Evolutionary conservation across 495 filamentous ascomycete species (phyloP).

Genomic region (Lepidopterella palustris): DNA sequence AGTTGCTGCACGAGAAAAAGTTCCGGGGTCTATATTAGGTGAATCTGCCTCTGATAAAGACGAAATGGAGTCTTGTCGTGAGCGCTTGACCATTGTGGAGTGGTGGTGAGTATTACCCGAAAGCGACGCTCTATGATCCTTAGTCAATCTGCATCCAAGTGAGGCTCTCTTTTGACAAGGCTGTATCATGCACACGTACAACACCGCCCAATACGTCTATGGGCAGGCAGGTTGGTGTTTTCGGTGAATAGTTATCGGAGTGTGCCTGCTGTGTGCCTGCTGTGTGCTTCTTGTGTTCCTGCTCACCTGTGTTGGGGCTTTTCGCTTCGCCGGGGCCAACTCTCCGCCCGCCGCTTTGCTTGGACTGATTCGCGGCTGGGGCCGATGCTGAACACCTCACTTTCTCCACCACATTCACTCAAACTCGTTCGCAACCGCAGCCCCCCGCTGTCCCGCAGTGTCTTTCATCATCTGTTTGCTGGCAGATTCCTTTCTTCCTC

Average conservation of each 20-base stretch:
- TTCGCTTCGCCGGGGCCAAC: neutral
- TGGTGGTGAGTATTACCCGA: constrained; percentile 6
- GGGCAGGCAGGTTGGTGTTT: neutral
- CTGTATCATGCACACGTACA: neutral
- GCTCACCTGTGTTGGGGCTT: too few relatives aligned
- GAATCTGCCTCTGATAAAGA: constrained; percentile 15
- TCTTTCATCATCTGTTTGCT: constrained; percentile 21
- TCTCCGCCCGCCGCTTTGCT: neutral
- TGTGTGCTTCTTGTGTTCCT: neutral
- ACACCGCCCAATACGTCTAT: neutral
- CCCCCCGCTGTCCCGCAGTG: neutral
- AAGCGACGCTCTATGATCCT: neutral
- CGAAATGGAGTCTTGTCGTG: constrained; percentile 45
- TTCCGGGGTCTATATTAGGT: neutral
- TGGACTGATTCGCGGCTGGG: neutral
- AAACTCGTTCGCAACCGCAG: constrained; percentile 2
- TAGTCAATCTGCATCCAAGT: neutral
- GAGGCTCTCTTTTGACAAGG: constrained; percentile 1
- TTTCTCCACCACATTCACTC: neutral
- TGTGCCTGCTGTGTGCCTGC: too few relatives aligned
- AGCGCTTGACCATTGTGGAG: constrained; percentile 55
- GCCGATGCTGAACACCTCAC: neutral
- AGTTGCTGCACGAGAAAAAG: constrained; percentile 1
- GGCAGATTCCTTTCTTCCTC: neutral
- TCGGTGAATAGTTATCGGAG: neutral